Evolutionary conservation across 768 basidiomycete species (phyloP), one percentile per base, ranked within the genome.

Genomic region (Suillus spraguei): DNA sequence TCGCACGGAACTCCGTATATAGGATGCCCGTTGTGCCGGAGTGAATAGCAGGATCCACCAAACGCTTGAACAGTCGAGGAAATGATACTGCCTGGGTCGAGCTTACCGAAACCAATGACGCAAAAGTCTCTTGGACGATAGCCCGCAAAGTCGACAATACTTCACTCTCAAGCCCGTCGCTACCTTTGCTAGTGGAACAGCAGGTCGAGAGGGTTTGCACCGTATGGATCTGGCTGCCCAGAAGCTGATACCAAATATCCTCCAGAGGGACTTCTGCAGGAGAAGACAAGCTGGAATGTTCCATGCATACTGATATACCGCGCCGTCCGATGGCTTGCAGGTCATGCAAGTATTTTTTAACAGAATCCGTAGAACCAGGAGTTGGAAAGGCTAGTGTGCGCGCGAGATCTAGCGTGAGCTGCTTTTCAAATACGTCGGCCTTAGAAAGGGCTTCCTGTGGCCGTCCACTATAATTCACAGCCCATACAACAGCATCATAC

Each of bases 1-100:
- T 95, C 13, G 87, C 85, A 52, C 94, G 85, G 76, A 99, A 97
- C 76, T 99, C 96, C 24, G 89, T 87, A 76, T 98, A 99, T 33
- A 88, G 86, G 14, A 87, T 85, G 39, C 86, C 83, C 28, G 82
- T 79, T 1, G 86, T 78, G 24, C 78, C 72, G 16, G 81, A 74
- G 35, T 79, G 74, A 2, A 87, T 80, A 5, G 87, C 82, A 2
- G 89, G 85, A 67, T 94, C 89, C 46, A 98, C 93, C 5, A 99
- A 84, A 7, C 95, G 87, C 68, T 92, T 95, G 84, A 99, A 97
- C 10, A 99, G 80, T 22, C 87, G 86, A 28, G 97, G 96, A 73
- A 99, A 97, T 0, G 95, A 97, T 5, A 97, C 83, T 0, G 87
- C 83, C 17, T 85, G 85, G 0, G 90, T 87, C 0, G 94, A 89